These are phyloP conservation scores for Starmerella davenportii DNA, from an alignment of 805 yeast genomes.

Conservation along the genomic window DNA sequence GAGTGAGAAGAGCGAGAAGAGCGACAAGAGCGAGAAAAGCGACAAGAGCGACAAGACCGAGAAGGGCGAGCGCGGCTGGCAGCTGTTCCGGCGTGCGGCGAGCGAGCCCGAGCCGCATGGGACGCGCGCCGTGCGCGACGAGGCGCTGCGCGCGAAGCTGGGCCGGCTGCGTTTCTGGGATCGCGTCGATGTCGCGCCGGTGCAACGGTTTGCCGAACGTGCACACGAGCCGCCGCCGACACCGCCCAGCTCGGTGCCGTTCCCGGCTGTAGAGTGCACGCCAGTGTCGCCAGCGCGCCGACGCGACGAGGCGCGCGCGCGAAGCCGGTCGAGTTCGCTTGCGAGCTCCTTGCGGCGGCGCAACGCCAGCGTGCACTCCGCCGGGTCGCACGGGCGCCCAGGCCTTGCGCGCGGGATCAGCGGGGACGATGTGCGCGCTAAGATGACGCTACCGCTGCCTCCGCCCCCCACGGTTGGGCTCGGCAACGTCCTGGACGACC, in stretches of 20 bases:
- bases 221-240: neutral
- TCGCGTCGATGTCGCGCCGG: neutral
- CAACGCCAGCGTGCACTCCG: neutral
- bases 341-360: constrained; percentile 3
- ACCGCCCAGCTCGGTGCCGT: constrained; percentile 1
- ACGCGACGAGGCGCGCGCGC: neutral
- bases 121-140: neutral
- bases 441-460: constrained; percentile 9
- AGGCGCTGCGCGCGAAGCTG: constrained; percentile 2
- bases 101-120: neutral
- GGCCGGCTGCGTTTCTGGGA: constrained; percentile 6
- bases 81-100: neutral
- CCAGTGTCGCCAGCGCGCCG: neutral
- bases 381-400: constrained; percentile 3
- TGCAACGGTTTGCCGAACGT: neutral
- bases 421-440: constrained; percentile 5
- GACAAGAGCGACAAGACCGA: neutral
- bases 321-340: neutral
- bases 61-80: neutral
- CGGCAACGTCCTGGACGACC: constrained; percentile 5
- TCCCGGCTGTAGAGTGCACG: neutral
- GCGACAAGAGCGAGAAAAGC: neutral
- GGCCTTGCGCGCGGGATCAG: neutral
- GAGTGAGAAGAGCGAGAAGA: constrained; percentile 3
- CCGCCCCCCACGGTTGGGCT: constrained; percentile 13